Evolutionary conservation across 169 alveolate species (phyloP).

Genomic region (Hepatocystis sp.): DNA sequence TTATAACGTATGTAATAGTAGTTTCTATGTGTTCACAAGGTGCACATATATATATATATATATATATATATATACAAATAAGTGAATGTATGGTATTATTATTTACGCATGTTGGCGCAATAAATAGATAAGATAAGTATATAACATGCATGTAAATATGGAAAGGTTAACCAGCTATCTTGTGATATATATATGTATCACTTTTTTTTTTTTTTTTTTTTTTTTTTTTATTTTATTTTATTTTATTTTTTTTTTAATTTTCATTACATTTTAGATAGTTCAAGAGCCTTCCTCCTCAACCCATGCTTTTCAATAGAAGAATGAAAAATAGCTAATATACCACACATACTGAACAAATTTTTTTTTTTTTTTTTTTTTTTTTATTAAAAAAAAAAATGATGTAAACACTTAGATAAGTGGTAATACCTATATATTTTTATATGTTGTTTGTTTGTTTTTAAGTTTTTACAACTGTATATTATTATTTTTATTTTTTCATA

Average conservation of each 20-base stretch:
- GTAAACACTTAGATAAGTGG: not conserved
- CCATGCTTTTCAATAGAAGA: slow-evolving; percentile 53
- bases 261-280: slow-evolving; percentile 30
- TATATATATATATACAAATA: too few species aligned
- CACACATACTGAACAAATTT: slow-evolving; percentile 28
- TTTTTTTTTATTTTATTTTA: not conserved
- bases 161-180: too few species aligned
- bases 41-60: not conserved
- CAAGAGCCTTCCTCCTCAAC: slow-evolving; percentile 65
- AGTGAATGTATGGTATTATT: too few species aligned
- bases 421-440: slow-evolving; percentile 15
- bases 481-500: not conserved
- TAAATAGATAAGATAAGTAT: too few species aligned
- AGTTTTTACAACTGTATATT: slow-evolving; percentile 73
- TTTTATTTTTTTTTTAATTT: too few species aligned
- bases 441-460: slow-evolving; percentile 61
- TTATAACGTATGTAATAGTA: not conserved
- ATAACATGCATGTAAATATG: too few species aligned
- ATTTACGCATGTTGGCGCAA: too few species aligned
- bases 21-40: not conserved
- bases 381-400: too few species aligned
- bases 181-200: not conserved
- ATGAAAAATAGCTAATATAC: slow-evolving; percentile 64
- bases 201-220: not conserved
- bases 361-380: too few species aligned